A percentile compares a stretch with the other conserved stretches of the same genome.
These are phyloP conservation scores for Periconia sp. DNA, from an alignment of 2,329 filamentous ascomycete genomes.

Conservation along the genomic window DNA sequence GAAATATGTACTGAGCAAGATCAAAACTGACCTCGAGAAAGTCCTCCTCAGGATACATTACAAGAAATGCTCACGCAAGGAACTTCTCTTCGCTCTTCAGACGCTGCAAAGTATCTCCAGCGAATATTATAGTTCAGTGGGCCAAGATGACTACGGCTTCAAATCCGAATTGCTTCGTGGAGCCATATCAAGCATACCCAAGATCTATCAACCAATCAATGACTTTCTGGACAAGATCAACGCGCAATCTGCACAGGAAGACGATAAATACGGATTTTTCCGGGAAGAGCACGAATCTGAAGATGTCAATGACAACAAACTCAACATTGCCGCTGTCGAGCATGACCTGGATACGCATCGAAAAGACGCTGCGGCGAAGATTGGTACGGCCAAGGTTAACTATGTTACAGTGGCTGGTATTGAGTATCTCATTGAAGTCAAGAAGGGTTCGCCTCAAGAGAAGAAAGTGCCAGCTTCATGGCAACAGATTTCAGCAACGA, in stretches of 20 bases:
- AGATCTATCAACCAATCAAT: conserved; percentile 72
- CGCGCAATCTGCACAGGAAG: conserved; percentile 73
- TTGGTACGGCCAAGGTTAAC: conserved; percentile 71
- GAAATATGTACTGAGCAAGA: conserved; percentile 68
- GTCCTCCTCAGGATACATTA: conserved; percentile 96
- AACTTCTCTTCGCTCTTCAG: conserved; percentile 82
- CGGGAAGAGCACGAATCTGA: conserved; percentile 85
- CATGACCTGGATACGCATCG: conserved; percentile 82
- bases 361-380: conserved; percentile 66
- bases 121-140: conserved; percentile 65
- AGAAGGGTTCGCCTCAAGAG: conserved; percentile 68
- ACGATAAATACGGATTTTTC: conserved; percentile 96
- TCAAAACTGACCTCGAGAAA: conserved; percentile 84
- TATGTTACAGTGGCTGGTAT: conserved; percentile 88
- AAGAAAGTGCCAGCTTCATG: conserved; percentile 91
- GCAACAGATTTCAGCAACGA: conserved; percentile 93
- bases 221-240: conserved; percentile 84
- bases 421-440: conserved; percentile 91
- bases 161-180: conserved; percentile 67
- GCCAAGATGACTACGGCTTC: conserved; percentile 68
- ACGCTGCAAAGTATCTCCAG: conserved; percentile 78
- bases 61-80: conserved; percentile 87
- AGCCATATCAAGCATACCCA: conserved; percentile 74
- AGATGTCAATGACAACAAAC: conserved; percentile 82
- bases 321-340: conserved; percentile 92